Conservation (phyloP, 2,329 filamentous ascomycete species). For the Myriangium duriaei region DNA sequence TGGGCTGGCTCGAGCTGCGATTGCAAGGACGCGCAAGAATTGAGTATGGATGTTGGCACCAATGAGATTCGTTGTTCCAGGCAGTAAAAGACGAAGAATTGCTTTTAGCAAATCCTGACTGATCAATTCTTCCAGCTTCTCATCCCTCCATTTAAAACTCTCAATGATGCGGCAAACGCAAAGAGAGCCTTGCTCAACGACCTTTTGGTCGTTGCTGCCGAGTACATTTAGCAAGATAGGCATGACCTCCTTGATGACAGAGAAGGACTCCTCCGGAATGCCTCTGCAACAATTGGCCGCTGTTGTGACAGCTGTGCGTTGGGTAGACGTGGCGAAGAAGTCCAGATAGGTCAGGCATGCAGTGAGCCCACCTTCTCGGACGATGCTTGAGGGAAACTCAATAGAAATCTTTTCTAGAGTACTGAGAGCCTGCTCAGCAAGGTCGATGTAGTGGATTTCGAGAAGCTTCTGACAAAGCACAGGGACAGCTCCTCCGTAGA, state of each 20-base stretch:
- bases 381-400: conserved; percentile 89
- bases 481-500: conserved; percentile 92
- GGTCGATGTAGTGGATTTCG: conserved; percentile 92
- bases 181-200: conserved; percentile 90
- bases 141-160: conserved; percentile 82
- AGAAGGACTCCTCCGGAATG: conserved; percentile 85
- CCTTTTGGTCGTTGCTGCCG: conserved; percentile 83
- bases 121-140: conserved; percentile 83
- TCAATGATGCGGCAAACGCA: conserved; percentile 94
- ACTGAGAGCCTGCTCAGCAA: conserved; percentile 92
- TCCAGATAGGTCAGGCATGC: conserved; percentile 94
- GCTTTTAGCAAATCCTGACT: conserved; percentile 76
- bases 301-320: conserved; percentile 90
- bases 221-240: conserved; percentile 84
- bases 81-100: conserved; percentile 74
- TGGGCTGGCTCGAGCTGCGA: conserved; percentile 80
- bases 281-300: conserved; percentile 97
- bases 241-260: conserved; percentile 90
- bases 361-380: conserved; percentile 85
- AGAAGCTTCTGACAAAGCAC: conserved; percentile 88
- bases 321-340: conserved; percentile 94
- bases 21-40: conserved; percentile 82
- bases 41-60: conserved; percentile 91
- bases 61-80: conserved; percentile 91
- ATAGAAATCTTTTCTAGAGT: conserved; percentile 95